Evolutionary conservation across 805 yeast species (phyloP).

Genomic region (Metschnikowia continentalis): DNA sequence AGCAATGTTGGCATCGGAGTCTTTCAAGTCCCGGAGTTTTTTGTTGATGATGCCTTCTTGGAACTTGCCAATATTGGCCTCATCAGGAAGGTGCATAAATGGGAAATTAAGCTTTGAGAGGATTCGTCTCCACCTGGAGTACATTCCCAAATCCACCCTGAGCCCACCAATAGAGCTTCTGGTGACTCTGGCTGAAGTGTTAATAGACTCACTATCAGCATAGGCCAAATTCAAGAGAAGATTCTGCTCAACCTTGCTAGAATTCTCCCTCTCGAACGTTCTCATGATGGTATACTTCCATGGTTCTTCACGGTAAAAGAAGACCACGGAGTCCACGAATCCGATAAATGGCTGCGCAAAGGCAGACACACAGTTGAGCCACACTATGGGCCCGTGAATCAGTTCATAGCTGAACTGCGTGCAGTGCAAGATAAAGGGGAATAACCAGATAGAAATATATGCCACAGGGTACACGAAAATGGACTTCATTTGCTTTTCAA

Average conservation of each 20-base stretch:
- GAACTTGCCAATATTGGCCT: constrained; percentile 24
- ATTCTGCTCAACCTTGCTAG: constrained; percentile 21
- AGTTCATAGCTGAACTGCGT: constrained; percentile 50
- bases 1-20: not conserved
- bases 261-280: constrained; percentile 35
- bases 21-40: not conserved
- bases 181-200: constrained; percentile 24
- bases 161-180: constrained; percentile 27
- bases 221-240: constrained; percentile 4
- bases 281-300: constrained; percentile 54
- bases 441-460: constrained; percentile 74
- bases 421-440: constrained; percentile 67
- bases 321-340: constrained; percentile 70
- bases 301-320: constrained; percentile 72
- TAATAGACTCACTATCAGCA: constrained; percentile 21
- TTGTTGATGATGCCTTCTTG: constrained; percentile 15
- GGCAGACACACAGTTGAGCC: constrained; percentile 67
- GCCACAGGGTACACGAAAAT: constrained; percentile 84
- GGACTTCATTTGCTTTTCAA: constrained; percentile 72
- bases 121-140: constrained; percentile 37
- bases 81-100: constrained; percentile 42
- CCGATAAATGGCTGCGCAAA: constrained; percentile 80
- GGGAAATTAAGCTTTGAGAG: constrained; percentile 40
- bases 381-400: constrained; percentile 48
- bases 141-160: constrained; percentile 27